Base-by-base conservation (phyloP, 305 asterid species). In the Fraxinus paxiana region DNA sequence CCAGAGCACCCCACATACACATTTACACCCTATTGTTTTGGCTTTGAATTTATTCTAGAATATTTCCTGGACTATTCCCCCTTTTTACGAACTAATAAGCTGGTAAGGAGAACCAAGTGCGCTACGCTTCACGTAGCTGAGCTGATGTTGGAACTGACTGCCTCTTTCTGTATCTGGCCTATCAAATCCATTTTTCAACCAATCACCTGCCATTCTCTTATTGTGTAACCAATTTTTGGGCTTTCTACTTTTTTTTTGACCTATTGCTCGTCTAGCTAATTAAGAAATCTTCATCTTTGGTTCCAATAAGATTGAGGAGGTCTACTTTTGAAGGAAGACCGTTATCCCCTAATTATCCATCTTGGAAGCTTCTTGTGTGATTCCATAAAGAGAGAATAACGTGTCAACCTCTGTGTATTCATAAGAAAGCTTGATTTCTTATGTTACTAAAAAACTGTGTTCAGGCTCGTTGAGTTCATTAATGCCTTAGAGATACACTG, bases 341-440 rank as follows among this genome's bases (percentile, higher is more conserved):
- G 81, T 12, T 69, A 63, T 15, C 77, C 71, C 67, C 24, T 43
- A 24, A 41, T 61, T 65, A 54, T 86, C 71, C 72, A n/a, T 33
- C n/a, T 75, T 28, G 28, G 70, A 20, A 59, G 56, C 72, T 74
- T 61, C 31, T 41, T 76, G 59, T 73, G 81, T 71, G 54, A 71
- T 71, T 70, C 22, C 56, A n/a, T 82, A 30, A 59, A 59, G 69
- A 41, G 56, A 46, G 70, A 61, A 2, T 7, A 22, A 8, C n/a
- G 1, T 61, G 31, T 61, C 71, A 61, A 9, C 31, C 33, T 61
- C 31, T 2, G 13, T 61, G n/a, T 61, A 22, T 22, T 24, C 71
- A 61, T 22, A 2, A 61, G 79, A 59, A 59, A 75, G 22, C 28
- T 18, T 43, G 17, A 41, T 79, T 65, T 30, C n/a, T 35, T 34